Base-by-base conservation (phyloP, 2,329 filamentous ascomycete species). In the Fusarium brevicatenulatum region DNA sequence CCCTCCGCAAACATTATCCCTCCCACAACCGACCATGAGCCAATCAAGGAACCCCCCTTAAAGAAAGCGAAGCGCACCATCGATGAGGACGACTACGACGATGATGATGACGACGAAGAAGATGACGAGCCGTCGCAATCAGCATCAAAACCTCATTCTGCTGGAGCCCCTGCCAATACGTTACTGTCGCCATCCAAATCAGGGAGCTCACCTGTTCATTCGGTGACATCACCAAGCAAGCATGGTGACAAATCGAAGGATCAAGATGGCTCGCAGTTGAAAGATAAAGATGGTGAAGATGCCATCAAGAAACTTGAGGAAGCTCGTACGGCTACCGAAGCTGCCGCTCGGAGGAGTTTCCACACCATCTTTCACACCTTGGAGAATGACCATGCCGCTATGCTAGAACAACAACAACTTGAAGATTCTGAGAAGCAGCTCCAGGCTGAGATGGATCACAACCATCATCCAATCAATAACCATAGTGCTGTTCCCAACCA, bases 351-450 rank as follows among this genome's bases (percentile, higher is more conserved):
- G 83, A 90, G 91, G 77, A 96, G 93, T 83, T 98, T 98, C 82
- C 92, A 97, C 80, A 97, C 94, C 15, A 88, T 97, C 73, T 97
- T 98, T 82, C 95, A 97, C 82, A 98, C 96, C 3, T 87, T 98
- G 37, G 96, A 99, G 82, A 96, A 95, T 80, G 96, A 99, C 80
- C 90, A 94, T 62, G 94, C 95, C 77, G 96, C 96, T 54, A 98
- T 99, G 96, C 84, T 98, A 64, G 96, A 99, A 82, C 96, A 99
- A 82, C 95, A 98, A 82, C 94, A 95, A 81, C 88, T 99, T 32
- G 96, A 99, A 79, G 96, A 98, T 81, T 95, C 97, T 3, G 96
- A 99, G 81, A 93, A 97, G 80, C 95, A 97, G 81, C 92, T 98
- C 15, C 95, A 98, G 81, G 95, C 95, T 19, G 96, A 99, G 83